Evolutionary conservation across 768 basidiomycete species (phyloP).

Genomic region (Boletus sensibilis): DNA sequence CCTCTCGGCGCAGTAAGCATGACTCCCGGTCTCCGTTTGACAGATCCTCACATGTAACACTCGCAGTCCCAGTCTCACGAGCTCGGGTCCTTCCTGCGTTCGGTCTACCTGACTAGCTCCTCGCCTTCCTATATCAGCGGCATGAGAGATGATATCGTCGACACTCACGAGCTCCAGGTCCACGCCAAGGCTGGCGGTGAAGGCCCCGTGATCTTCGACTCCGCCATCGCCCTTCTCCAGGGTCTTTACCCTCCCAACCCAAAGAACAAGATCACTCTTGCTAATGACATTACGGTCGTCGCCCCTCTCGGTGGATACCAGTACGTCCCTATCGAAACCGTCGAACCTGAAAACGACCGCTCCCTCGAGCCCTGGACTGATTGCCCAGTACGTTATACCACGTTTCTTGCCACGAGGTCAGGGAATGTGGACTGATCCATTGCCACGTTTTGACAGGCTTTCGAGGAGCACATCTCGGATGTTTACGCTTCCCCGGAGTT

Average conservation of each 20-base stretch:
- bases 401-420: not conserved
- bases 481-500: slow-evolving; percentile 66
- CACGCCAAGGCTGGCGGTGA: slow-evolving; percentile 84
- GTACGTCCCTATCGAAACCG: slow-evolving; percentile 87
- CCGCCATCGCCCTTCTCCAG: slow-evolving; percentile 80
- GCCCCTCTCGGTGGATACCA: slow-evolving; percentile 83
- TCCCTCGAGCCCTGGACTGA: slow-evolving; percentile 79
- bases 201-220: slow-evolving; percentile 84
- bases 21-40: not conserved
- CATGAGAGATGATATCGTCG: slow-evolving; percentile 65
- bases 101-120: slow-evolving; percentile 62
- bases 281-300: slow-evolving; percentile 69
- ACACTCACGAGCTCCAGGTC: slow-evolving; percentile 71
- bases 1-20: slow-evolving; percentile 67
- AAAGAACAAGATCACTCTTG: slow-evolving; percentile 70
- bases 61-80: slow-evolving; percentile 62
- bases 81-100: slow-evolving; percentile 61
- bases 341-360: slow-evolving; percentile 79
- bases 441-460: slow-evolving; percentile 42
- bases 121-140: slow-evolving; percentile 68
- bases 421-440: slow-evolving; percentile 12
- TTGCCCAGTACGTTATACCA: slow-evolving; percentile 45
- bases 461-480: slow-evolving; percentile 58
- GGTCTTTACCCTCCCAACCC: slow-evolving; percentile 82
- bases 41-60: not conserved